Percentiles rank a stretch among this genome's conserved stretches.
Evolutionary conservation across 1,284 basidiomycete species (phyloP).

Genomic region (Pseudozyma flocculosa): DNA sequence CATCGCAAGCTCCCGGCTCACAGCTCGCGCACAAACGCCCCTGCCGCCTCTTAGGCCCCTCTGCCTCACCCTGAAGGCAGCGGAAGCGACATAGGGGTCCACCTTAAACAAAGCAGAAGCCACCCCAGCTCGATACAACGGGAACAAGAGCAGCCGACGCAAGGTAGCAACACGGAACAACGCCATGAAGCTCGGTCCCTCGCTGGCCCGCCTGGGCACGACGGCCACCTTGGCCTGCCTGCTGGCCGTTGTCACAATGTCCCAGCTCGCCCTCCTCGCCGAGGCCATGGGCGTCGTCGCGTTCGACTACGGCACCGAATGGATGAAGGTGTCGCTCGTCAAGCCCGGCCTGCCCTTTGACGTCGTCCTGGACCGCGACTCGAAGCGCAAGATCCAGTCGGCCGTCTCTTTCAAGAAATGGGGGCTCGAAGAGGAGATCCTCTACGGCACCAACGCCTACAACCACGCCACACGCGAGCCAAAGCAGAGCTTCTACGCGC

Average conservation of each 20-base stretch:
- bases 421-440: constrained; percentile 65
- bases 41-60: no score
- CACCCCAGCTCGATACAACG: no score
- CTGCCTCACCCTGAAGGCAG: no score
- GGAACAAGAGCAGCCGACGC: no score
- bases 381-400: constrained; percentile 90
- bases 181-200: constrained; percentile 3
- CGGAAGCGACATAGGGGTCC: no score
- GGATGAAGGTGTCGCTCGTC: constrained; percentile 83
- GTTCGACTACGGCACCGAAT: constrained; percentile 57
- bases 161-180: background rate
- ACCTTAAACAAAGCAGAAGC: no score
- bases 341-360: constrained; percentile 95
- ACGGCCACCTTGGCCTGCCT: constrained; percentile 2
- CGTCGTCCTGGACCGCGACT: constrained; percentile 91
- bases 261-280: constrained; percentile 7
- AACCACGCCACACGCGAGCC: constrained; percentile 87
- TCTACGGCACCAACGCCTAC: constrained; percentile 84
- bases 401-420: constrained; percentile 63
- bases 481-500: constrained; percentile 76
- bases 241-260: constrained; percentile 1
- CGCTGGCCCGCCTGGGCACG: background rate
- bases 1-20: no score
- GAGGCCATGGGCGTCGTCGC: constrained; percentile 53
- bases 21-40: no score